phyloP scores from a whole-genome alignment of 179 eudicot species.

The Silene noctiflora region DNA sequence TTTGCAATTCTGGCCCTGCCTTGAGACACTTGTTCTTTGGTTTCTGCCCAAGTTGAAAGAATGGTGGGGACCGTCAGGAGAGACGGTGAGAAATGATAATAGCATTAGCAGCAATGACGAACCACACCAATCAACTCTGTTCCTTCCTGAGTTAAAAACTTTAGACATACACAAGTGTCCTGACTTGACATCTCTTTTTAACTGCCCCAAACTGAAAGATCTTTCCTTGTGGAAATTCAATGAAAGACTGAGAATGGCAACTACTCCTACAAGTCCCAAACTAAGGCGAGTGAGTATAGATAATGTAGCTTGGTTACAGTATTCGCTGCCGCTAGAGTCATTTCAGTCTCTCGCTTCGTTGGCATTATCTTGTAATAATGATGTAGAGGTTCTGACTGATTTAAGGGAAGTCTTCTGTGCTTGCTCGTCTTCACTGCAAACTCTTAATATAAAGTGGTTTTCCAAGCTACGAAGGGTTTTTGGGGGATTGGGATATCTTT shows the following conservation, averaged over 20 bases:
- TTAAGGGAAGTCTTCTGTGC: background rate
- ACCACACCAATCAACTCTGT: background rate
- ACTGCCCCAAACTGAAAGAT: background rate
- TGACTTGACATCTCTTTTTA: background rate
- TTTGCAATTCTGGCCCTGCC: slow-evolving; percentile 4
- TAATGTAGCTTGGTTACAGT: background rate
- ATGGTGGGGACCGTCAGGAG: slow-evolving; percentile 15
- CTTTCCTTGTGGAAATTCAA: background rate
- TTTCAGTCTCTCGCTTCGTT: background rate
- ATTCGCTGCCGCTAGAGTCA: background rate
- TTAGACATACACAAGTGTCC: background rate
- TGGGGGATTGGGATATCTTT: background rate
- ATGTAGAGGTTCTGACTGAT: background rate
- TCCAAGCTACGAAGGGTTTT: background rate
- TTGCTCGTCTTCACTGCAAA: background rate
- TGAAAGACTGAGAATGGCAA: background rate
- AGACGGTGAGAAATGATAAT: background rate
- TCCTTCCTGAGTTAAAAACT: background rate
- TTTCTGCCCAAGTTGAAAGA: slow-evolving; percentile 22
- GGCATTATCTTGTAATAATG: background rate
- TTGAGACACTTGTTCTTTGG: background rate
- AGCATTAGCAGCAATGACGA: background rate
- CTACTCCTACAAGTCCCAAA: background rate
- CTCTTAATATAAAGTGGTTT: background rate
- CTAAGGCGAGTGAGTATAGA: background rate